Evolutionary conservation across 192 early-diverging fungal species (phyloP).

Genomic region (Rhizoclosmatium sp.): DNA sequence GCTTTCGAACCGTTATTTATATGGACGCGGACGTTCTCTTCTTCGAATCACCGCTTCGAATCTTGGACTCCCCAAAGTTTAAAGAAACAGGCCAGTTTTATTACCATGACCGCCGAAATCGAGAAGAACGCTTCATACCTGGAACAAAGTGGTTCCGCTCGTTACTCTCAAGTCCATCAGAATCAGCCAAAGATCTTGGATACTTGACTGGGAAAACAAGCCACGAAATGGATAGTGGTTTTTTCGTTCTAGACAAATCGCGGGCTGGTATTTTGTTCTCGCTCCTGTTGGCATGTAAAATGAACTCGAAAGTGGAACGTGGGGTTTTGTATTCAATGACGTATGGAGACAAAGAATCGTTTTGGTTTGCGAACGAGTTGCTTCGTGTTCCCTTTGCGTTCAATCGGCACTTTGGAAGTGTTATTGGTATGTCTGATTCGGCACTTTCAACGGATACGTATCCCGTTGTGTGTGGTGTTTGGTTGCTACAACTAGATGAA

Average conservation of each 20-base stretch:
- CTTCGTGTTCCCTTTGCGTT: conserved; percentile 16
- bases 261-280: conserved; percentile 14
- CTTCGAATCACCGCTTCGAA: neutral
- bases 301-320: conserved; percentile 15
- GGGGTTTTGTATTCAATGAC: neutral
- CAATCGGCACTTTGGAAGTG: neutral
- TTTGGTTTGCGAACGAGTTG: conserved; percentile 30
- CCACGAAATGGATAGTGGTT: conserved; percentile 14
- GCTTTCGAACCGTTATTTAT: conserved; percentile 11
- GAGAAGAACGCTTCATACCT: neutral
- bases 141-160: neutral
- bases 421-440: neutral
- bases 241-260: conserved; percentile 6
- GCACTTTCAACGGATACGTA: neutral
- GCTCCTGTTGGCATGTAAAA: conserved; percentile 7
- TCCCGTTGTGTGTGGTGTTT: neutral
- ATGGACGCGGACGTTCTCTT: conserved; percentile 30
- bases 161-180: neutral
- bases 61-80: neutral
- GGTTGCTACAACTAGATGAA: conserved; percentile 7
- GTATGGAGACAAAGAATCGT: conserved; percentile 24
- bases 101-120: neutral
- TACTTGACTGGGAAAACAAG: neutral
- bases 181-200: neutral
- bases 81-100: conserved; percentile 22